phyloP scores from a whole-genome alignment of 441 rosid genomes.

The Mallotus japonicus region DNA sequence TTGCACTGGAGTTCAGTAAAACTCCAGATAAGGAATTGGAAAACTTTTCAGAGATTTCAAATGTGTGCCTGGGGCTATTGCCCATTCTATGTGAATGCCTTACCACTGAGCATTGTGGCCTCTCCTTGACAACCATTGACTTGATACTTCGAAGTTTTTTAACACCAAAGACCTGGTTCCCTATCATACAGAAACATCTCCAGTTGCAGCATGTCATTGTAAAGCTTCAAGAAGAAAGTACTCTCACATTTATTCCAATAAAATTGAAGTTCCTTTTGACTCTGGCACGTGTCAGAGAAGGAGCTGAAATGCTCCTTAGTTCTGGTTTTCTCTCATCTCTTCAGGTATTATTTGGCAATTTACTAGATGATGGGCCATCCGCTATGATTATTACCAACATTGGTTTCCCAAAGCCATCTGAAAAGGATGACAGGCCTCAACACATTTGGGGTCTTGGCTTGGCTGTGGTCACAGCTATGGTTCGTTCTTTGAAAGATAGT shows the following conservation, averaged over 20 bases:
- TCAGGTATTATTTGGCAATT: constrained; percentile 57
- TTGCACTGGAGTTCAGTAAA: constrained; percentile 45
- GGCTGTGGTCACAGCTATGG: constrained; percentile 80
- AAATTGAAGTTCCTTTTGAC: constrained; percentile 74
- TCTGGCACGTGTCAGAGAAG: constrained; percentile 72
- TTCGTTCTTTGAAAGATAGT: constrained; percentile 67
- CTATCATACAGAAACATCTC: constrained; percentile 73
- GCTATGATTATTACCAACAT: constrained; percentile 35
- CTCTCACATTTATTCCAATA: constrained; percentile 45
- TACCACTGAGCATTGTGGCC: constrained; percentile 51
- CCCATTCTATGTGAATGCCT: constrained; percentile 73
- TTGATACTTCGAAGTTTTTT: constrained; percentile 52
- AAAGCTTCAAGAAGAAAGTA: constrained; percentile 67
- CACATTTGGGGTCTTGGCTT: constrained; percentile 79
- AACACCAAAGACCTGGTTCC: constrained; percentile 80
- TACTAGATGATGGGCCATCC: constrained; percentile 43
- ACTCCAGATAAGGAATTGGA: constrained; percentile 41
- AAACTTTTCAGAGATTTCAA: constrained; percentile 62
- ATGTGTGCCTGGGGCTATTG: constrained; percentile 60
- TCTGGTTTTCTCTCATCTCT: constrained; percentile 70
- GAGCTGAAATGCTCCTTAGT: constrained; percentile 83
- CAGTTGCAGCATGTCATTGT: constrained; percentile 55
- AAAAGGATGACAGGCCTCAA: constrained; percentile 57
- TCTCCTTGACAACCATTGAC: constrained; percentile 67
- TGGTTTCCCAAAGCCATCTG: constrained; percentile 31